These are phyloP conservation scores for Coleophoma crateriformis DNA, from an alignment of 2,329 filamentous ascomycete genomes.

Conservation along the genomic window DNA sequence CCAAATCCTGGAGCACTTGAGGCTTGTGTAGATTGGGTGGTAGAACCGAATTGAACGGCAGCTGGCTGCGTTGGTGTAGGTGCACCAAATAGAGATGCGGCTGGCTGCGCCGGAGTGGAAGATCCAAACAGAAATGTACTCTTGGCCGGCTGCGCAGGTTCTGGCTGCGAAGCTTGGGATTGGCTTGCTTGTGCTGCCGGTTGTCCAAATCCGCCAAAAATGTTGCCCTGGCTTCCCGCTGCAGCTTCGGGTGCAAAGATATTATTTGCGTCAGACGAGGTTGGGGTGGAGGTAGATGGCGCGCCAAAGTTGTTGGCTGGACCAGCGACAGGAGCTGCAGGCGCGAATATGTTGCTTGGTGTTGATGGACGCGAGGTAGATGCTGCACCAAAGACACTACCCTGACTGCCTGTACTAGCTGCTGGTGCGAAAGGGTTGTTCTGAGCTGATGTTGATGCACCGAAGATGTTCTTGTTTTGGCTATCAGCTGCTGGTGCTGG, in stretches of 20 bases:
- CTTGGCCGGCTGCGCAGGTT: background rate
- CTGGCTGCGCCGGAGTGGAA: background rate
- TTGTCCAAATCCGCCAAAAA: background rate
- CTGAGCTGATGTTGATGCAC: no score
- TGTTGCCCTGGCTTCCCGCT: background rate
- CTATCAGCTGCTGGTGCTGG: background rate
- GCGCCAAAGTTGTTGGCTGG: background rate
- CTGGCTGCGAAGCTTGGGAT: slow-evolving; percentile 3
- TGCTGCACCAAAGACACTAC: slow-evolving; percentile 1
- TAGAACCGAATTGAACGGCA: background rate
- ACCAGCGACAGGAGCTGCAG: background rate
- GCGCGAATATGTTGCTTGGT: background rate
- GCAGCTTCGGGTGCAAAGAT: background rate
- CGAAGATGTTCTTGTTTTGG: background rate
- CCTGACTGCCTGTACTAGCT: background rate
- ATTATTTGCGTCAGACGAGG: background rate
- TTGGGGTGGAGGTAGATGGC: background rate
- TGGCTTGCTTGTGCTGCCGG: slow-evolving; percentile 1
- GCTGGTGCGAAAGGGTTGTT: background rate
- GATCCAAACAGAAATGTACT: background rate
- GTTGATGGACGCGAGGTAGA: background rate
- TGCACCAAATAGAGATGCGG: background rate
- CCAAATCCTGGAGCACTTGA: background rate
- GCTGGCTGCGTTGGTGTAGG: background rate
- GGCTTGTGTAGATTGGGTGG: background rate